phyloP scores from a whole-genome alignment of 352 stramenopile species.

The Globisporangium iwayamae region DNA sequence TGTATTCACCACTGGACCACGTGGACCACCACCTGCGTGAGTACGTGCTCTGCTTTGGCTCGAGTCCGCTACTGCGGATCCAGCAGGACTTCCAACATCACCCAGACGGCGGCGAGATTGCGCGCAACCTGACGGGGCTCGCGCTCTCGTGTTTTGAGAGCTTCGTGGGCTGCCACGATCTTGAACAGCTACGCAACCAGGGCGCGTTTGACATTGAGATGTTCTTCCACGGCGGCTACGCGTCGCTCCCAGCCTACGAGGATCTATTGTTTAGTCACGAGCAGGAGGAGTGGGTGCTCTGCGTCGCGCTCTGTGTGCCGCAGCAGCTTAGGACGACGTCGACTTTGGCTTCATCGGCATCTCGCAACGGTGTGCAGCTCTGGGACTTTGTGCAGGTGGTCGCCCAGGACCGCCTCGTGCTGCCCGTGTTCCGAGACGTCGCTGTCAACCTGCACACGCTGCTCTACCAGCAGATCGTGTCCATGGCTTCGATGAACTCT shows the following conservation, averaged over 20 bases:
- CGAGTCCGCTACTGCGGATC: constrained; percentile 50
- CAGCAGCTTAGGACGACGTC: constrained; percentile 28
- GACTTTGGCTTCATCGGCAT: not conserved
- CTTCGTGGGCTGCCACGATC: constrained; percentile 42
- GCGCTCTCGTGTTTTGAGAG: constrained; percentile 54
- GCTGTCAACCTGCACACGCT: constrained; percentile 52
- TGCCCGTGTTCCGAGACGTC: constrained; percentile 38
- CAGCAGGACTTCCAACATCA: constrained; percentile 56
- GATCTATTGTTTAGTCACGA: constrained; percentile 23
- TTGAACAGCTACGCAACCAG: constrained; percentile 46
- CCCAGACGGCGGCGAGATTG: constrained; percentile 26
- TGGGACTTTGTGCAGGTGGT: constrained; percentile 61
- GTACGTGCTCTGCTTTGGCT: constrained; percentile 59
- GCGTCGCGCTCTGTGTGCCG: constrained; percentile 46
- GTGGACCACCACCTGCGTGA: constrained; percentile 39
- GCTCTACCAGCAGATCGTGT: constrained; percentile 52
- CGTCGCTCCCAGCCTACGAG: constrained; percentile 16
- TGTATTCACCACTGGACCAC: constrained; percentile 33
- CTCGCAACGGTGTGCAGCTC: constrained; percentile 22
- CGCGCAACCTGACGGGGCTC: constrained; percentile 30
- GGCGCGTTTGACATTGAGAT: constrained; percentile 48
- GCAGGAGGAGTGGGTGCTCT: constrained; percentile 53
- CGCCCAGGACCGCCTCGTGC: constrained; percentile 42
- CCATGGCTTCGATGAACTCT: constrained; percentile 19
- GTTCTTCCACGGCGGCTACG: constrained; percentile 22